These are phyloP conservation scores for Rhodamnia argentea DNA, from an alignment of 345 rosid genomes.

Conservation along the genomic window DNA sequence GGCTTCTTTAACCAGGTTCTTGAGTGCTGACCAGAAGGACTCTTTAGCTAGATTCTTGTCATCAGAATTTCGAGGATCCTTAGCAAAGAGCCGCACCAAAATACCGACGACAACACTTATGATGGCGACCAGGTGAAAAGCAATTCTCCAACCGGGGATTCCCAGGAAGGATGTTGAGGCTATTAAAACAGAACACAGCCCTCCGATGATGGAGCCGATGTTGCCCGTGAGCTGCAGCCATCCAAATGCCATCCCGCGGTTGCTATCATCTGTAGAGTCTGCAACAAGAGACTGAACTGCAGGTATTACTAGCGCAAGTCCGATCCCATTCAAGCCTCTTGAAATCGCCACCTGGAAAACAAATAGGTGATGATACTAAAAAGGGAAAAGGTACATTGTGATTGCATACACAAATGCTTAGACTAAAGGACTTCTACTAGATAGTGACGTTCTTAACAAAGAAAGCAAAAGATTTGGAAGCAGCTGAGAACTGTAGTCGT, in stretches of 20 bases:
- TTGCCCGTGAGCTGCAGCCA: slow-evolving; percentile 60
- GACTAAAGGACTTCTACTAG: neutral
- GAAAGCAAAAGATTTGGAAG: neutral
- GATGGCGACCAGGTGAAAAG: slow-evolving; percentile 53
- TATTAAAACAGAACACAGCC: slow-evolving; percentile 38
- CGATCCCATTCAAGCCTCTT: slow-evolving; percentile 80
- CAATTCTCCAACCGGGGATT: slow-evolving; percentile 66
- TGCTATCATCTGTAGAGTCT: slow-evolving; percentile 68
- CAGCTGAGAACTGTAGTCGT: neutral
- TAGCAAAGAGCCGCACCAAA: slow-evolving; percentile 45
- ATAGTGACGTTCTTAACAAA: neutral
- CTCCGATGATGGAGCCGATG: slow-evolving; percentile 54
- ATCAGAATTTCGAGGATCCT: slow-evolving; percentile 41
- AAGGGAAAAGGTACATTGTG: neutral
- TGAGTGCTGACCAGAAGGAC: slow-evolving; percentile 43
- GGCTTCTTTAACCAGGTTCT: slow-evolving; percentile 47
- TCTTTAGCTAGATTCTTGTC: slow-evolving; percentile 4
- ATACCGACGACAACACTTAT: slow-evolving; percentile 57
- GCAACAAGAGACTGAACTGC: slow-evolving; percentile 84
- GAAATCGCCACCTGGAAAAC: slow-evolving; percentile 60
- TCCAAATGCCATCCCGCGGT: slow-evolving; percentile 73
- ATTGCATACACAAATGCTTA: neutral
- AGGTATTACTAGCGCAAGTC: slow-evolving; percentile 68
- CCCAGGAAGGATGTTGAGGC: slow-evolving; percentile 69
- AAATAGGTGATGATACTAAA: neutral